A percentile compares a stretch with the other conserved stretches of the same genome.
phyloP scores from a whole-genome alignment of 2,329 filamentous ascomycete genomes.

The Xylaria sp. region DNA sequence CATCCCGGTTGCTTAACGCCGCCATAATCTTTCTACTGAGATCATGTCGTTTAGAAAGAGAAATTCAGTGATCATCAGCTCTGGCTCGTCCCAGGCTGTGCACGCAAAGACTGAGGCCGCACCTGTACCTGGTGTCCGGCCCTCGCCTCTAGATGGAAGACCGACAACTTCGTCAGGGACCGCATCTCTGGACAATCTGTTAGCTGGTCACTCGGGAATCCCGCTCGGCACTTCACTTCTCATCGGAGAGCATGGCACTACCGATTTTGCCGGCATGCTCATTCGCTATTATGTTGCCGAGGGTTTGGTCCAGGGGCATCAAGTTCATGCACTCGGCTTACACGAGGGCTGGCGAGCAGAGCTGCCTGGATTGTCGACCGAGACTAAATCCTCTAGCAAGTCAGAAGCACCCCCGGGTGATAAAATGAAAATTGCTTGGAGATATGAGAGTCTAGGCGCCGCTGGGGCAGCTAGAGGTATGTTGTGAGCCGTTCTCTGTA shows the following conservation, averaged over 20 bases:
- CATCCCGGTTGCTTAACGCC: neutral
- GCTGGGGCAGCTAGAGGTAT: conserved; percentile 62
- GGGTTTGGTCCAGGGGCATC: conserved; percentile 84
- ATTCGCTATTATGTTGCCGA: conserved; percentile 89
- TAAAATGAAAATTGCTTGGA: conserved; percentile 98
- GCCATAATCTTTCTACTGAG: neutral
- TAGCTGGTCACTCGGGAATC: conserved; percentile 82
- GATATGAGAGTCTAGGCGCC: conserved; percentile 80
- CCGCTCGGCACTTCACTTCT: conserved; percentile 75
- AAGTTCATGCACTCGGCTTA: conserved; percentile 77
- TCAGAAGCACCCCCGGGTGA: conserved; percentile 47
- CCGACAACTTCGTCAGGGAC: conserved; percentile 89
- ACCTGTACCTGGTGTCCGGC: conserved; percentile 55
- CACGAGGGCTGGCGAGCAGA: conserved; percentile 76
- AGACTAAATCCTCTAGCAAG: conserved; percentile 36
- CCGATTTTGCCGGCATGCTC: conserved; percentile 82
- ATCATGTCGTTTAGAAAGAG: conserved; percentile 56
- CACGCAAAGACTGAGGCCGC: conserved; percentile 35
- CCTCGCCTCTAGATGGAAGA: conserved; percentile 83
- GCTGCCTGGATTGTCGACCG: conserved; percentile 64
- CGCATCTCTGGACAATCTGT: conserved; percentile 72
- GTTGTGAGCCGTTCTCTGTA: conserved; percentile 25
- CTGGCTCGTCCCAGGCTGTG: conserved; percentile 29
- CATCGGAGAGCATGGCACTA: conserved; percentile 84
- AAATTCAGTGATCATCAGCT: conserved; percentile 46